Evolutionary conservation across 75 land plant genomes (phyloP).

Genomic region (Ceratopteris richardii): DNA sequence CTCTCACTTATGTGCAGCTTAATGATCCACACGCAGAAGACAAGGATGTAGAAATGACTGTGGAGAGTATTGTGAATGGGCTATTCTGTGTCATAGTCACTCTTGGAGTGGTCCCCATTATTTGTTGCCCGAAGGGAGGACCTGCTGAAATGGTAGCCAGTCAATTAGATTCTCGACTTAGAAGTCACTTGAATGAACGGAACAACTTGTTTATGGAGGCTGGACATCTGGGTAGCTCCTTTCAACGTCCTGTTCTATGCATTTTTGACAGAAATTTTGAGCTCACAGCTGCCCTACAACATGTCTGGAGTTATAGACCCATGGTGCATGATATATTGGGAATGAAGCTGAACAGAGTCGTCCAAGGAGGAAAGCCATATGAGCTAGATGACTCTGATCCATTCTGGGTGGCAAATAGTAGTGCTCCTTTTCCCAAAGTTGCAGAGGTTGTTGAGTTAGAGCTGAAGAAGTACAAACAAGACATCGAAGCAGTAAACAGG

Average conservation of each 20-base stretch:
- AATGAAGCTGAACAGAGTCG: constrained; percentile 67
- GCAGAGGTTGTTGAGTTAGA: constrained; percentile 83
- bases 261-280: constrained; percentile 89
- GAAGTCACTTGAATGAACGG: constrained; percentile 69
- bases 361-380: constrained; percentile 35
- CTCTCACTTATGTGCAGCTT: constrained; percentile 56
- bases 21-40: constrained; percentile 88
- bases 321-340: constrained; percentile 88
- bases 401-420: constrained; percentile 74
- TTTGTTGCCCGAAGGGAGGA: constrained; percentile 80
- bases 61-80: constrained; percentile 68
- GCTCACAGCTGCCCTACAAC: constrained; percentile 81
- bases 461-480: constrained; percentile 75
- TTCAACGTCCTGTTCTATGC: constrained; percentile 87
- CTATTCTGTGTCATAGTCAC: constrained; percentile 86
- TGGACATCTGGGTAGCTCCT: constrained; percentile 53
- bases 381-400: constrained; percentile 72
- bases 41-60: constrained; percentile 61
- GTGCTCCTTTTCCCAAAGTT: constrained; percentile 76
- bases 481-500: constrained; percentile 85
- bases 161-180: constrained; percentile 50
- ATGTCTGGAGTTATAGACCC: constrained; percentile 91
- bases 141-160: constrained; percentile 94
- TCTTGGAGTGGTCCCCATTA: constrained; percentile 75
- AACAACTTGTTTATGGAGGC: constrained; percentile 82